Percentiles rank a stretch among this genome's conserved stretches.
Evolutionary conservation across 495 filamentous ascomycete species (phyloP).

Genomic region (Monascus purpureus): DNA sequence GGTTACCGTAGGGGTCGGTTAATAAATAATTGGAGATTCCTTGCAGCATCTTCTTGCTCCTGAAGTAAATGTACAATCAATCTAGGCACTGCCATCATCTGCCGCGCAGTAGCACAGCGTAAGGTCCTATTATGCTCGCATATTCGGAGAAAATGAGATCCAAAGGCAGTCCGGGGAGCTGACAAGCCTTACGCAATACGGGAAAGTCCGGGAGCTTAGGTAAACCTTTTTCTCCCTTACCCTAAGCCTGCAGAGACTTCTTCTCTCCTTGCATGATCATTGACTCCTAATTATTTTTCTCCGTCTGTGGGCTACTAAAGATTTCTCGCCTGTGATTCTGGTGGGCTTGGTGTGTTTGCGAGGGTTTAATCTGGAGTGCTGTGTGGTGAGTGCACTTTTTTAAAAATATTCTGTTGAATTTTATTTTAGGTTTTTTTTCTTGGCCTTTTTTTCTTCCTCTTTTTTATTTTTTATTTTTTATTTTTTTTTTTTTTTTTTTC

Average conservation of each 20-base stretch:
- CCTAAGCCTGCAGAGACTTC: slow-evolving; percentile 5
- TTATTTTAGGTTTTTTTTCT: too few species aligned
- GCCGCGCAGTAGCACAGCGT: too few species aligned
- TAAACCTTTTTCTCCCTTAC: slow-evolving; percentile 10
- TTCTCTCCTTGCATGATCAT: slow-evolving; percentile 3
- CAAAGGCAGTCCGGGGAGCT: too few species aligned
- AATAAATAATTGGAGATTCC: too few species aligned
- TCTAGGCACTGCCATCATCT: too few species aligned
- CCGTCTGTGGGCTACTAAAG: neutral
- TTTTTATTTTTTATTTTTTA: slow-evolving; percentile 5
- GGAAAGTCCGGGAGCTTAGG: slow-evolving; percentile 31
- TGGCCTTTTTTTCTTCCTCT: too few species aligned
- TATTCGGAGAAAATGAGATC: too few species aligned
- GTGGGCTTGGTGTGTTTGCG: slow-evolving; percentile 17
- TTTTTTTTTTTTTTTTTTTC: slow-evolving; percentile 6
- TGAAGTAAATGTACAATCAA: too few species aligned
- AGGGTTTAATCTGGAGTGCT: slow-evolving; percentile 7
- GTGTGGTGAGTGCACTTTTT: slow-evolving; percentile 8
- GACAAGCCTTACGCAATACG: slow-evolving; percentile 27
- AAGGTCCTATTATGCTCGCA: too few species aligned
- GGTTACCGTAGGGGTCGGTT: too few species aligned
- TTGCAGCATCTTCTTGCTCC: too few species aligned
- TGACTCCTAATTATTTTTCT: neutral
- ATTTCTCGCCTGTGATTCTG: slow-evolving; percentile 5
- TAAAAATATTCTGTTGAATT: too few species aligned